Percentiles rank a stretch among this genome's conserved stretches.
These are phyloP conservation scores for Geotrichum aggregatum DNA, from an alignment of 1,139 yeast species.

Conservation along the genomic window DNA sequence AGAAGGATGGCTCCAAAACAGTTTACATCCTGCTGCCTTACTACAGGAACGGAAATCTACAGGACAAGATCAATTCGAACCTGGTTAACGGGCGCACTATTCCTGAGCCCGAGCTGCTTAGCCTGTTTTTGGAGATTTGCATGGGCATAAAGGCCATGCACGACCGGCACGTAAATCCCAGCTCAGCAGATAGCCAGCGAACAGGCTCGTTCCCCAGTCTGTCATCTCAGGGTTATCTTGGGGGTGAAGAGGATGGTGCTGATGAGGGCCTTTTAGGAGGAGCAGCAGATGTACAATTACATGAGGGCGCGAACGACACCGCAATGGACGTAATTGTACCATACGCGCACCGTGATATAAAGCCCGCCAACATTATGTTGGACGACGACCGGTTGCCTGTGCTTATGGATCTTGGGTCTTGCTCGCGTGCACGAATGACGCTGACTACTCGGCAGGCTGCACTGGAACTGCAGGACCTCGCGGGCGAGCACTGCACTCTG, in stretches of 20 bases:
- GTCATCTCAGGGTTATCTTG: conserved; percentile 13
- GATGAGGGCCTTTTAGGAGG: conserved; percentile 31
- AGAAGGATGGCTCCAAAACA: conserved; percentile 72
- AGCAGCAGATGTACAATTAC: conserved; percentile 27
- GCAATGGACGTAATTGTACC: conserved; percentile 61
- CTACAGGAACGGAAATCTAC: conserved; percentile 66
- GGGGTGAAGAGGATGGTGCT: conserved; percentile 20
- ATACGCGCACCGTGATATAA: conserved; percentile 80
- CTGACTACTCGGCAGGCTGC: conserved; percentile 66
- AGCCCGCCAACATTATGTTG: conserved; percentile 85
- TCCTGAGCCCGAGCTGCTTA: conserved; percentile 59
- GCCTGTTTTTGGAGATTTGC: conserved; percentile 63
- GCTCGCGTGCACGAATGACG: conserved; percentile 56
- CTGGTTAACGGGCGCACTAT: conserved; percentile 53
- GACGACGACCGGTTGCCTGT: conserved; percentile 63
- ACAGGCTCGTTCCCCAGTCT: conserved; percentile 2
- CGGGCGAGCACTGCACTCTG: conserved; percentile 80
- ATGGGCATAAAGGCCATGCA: conserved; percentile 77
- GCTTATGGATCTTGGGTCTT: conserved; percentile 79
- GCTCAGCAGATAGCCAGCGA: conserved; percentile 32
- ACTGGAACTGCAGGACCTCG: conserved; percentile 68
- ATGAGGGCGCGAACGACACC: conserved; percentile 29
- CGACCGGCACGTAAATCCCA: conserved; percentile 40
- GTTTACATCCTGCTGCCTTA: conserved; percentile 77
- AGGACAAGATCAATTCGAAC: conserved; percentile 65